These are phyloP conservation scores for Debaryomyces maramus DNA, from an alignment of 805 yeast species.

Conservation along the genomic window DNA sequence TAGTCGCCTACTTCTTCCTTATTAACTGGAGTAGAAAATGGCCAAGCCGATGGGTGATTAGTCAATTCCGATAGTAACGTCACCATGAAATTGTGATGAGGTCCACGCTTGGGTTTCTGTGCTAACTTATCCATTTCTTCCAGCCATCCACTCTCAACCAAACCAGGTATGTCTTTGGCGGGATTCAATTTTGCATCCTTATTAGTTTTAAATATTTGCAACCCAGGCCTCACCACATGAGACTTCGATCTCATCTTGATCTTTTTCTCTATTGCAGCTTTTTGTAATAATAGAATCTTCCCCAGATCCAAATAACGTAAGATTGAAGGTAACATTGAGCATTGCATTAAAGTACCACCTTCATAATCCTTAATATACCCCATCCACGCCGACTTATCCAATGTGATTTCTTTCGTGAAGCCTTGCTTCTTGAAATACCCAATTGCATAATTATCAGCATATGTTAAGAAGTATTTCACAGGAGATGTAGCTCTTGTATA, in stretches of 20 bases:
- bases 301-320: slow-evolving; percentile 82
- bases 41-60: slow-evolving; percentile 98
- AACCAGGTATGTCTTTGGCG: slow-evolving; percentile 73
- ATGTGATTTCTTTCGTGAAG: slow-evolving; percentile 88
- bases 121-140: slow-evolving; percentile 98
- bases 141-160: slow-evolving; percentile 95
- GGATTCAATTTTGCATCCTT: slow-evolving; percentile 64
- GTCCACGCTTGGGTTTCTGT: slow-evolving; percentile 89
- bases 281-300: slow-evolving; percentile 81
- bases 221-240: slow-evolving; percentile 79
- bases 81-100: slow-evolving; percentile 93
- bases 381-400: slow-evolving; percentile 90
- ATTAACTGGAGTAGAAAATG: slow-evolving; percentile 90
- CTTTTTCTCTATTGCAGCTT: slow-evolving; percentile 86
- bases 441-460: slow-evolving; percentile 98
- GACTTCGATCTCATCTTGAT: slow-evolving; percentile 77
- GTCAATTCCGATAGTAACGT: slow-evolving; percentile 84
- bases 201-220: slow-evolving; percentile 61
- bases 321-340: slow-evolving; percentile 85
- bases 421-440: slow-evolving; percentile 99
- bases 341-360: slow-evolving; percentile 98
- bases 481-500: slow-evolving; percentile 87
- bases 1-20: slow-evolving; percentile 94
- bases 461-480: slow-evolving; percentile 83
- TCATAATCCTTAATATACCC: slow-evolving; percentile 98